Percentiles rank a stretch among this genome's conserved stretches.
Conservation (phyloP, 2,329 filamentous ascomycete species). For the Gyromitra esculenta region DNA sequence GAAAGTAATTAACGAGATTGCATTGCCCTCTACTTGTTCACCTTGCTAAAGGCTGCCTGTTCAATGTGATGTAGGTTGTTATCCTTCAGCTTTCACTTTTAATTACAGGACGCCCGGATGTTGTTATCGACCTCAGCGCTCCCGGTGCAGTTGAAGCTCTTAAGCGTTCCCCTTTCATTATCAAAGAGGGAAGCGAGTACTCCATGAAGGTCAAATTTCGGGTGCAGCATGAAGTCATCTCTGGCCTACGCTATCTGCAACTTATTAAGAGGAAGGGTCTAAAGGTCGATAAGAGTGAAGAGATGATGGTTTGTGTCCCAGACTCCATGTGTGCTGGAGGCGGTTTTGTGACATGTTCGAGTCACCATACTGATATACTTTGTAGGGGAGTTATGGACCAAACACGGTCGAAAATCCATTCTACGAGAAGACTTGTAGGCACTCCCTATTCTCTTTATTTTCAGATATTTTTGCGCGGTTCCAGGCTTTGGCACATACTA, state of each 20-base stretch:
- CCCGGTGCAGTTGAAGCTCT: slow-evolving; percentile 78
- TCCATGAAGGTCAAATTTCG: slow-evolving; percentile 94
- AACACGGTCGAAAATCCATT: slow-evolving; percentile 86
- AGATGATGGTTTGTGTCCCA: slow-evolving; percentile 84
- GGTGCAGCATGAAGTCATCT: slow-evolving; percentile 96
- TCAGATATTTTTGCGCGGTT: not conserved
- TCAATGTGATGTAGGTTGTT: slow-evolving; percentile 53
- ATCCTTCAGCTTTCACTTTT: slow-evolving; percentile 76
- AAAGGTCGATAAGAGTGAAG: slow-evolving; percentile 88
- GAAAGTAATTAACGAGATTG: slow-evolving; percentile 48
- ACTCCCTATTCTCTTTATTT: not conserved
- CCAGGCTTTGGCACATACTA: slow-evolving; percentile 4
- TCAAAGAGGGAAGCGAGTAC: slow-evolving; percentile 95
- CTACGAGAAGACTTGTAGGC: slow-evolving; percentile 89
- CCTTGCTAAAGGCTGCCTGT: slow-evolving; percentile 3
- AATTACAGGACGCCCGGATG: slow-evolving; percentile 80
- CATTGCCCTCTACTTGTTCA: not conserved
- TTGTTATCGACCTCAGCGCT: slow-evolving; percentile 84
- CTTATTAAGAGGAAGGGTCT: slow-evolving; percentile 89
- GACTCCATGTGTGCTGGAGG: not conserved
- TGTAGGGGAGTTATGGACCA: slow-evolving; percentile 87
- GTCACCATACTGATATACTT: slow-evolving; percentile 46
- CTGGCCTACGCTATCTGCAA: slow-evolving; percentile 94
- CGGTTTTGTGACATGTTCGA: slow-evolving; percentile 4
- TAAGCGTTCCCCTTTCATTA: slow-evolving; percentile 92